phyloP scores from a whole-genome alignment of 306 rosid genomes.

The Rosa chinensis region DNA sequence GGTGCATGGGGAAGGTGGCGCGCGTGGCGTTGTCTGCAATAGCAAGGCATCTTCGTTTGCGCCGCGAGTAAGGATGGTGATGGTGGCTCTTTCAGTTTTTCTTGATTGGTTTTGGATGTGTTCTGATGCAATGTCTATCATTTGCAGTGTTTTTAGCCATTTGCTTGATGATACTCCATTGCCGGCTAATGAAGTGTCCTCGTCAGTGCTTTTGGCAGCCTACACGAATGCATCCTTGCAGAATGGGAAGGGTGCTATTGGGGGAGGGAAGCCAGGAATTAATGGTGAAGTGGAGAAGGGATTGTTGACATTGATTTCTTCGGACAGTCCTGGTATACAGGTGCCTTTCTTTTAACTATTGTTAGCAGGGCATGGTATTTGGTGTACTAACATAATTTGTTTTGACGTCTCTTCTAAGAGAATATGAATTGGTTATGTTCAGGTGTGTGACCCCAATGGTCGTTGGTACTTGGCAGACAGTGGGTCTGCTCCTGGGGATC shows the following conservation, averaged over 20 bases:
- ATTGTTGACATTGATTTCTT: conserved; percentile 77
- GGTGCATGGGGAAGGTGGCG: conserved; percentile 97
- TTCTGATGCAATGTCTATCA: conserved; percentile 24
- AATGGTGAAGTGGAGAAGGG: conserved; percentile 94
- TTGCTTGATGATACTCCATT: conserved; percentile 94
- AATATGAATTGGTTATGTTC: neutral
- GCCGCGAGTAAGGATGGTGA: conserved; percentile 82
- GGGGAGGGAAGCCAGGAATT: conserved; percentile 72
- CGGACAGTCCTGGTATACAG: conserved; percentile 95
- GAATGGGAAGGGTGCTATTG: conserved; percentile 74
- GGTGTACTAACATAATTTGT: neutral
- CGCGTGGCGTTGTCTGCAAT: conserved; percentile 74
- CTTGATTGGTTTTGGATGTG: conserved; percentile 8
- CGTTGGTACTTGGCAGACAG: conserved; percentile 92
- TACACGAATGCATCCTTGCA: conserved; percentile 55
- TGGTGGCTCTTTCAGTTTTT: conserved; percentile 17
- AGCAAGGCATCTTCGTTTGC: conserved; percentile 88
- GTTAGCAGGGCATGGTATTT: neutral
- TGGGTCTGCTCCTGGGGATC: conserved; percentile 81
- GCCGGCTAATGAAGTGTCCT: conserved; percentile 82
- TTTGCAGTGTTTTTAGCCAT: conserved; percentile 84
- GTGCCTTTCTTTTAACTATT: conserved; percentile 43
- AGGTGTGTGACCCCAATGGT: conserved; percentile 94
- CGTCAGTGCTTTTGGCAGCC: conserved; percentile 84
- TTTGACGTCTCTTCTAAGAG: neutral